Base-by-base conservation (phyloP, 345 rosid species). In the Hibiscus syriacus region DNA sequence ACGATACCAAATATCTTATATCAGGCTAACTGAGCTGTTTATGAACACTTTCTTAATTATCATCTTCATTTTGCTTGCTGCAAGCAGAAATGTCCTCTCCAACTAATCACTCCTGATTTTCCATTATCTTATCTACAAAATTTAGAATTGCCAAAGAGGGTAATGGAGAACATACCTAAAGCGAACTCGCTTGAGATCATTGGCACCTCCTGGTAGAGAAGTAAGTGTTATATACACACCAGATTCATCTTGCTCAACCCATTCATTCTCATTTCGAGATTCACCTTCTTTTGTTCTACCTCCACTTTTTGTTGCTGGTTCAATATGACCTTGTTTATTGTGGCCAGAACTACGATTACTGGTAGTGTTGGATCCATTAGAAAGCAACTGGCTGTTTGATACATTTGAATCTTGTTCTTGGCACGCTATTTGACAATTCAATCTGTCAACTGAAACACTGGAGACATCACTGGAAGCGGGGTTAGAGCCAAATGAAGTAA, bases 191-290 rank as follows among this genome's bases (percentile, higher is more conserved):
- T 95, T 92, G 64, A 95, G 94, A 84, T 95, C 98, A 77, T 90
- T 92, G 63, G 73, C 84, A 67, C 96, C 97, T 34, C 97, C 98
- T 2, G 91, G 83, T 32, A 89, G 81, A 32, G 96, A 87, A 60
- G 90, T 90, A 49, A 95, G 89, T 61, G 99, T 95, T 39, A 95
- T 90, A 75, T 92, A 92, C 16, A 95, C 98, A 68, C 99, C 98
- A 39, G 92, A 92, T 76, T 95, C 97, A 69, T 90, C 96, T 83
- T 95, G 98, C 76, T 95, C 99, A 60, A 95, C 96, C 94, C 98
- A 87, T 73, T 95, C 98, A 73, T 72, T 77, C 25, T 88, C 98
- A 72, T 73, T 76, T 30, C 76, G 86, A n/a, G 78, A 73, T 76
- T 89, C 94, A 61, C 78, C 77, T 72, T 89, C 98, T 75, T 80